Evolutionary conservation across 139 green algal species (phyloP).

Genomic region (Edaphochlamys debaryana): DNA sequence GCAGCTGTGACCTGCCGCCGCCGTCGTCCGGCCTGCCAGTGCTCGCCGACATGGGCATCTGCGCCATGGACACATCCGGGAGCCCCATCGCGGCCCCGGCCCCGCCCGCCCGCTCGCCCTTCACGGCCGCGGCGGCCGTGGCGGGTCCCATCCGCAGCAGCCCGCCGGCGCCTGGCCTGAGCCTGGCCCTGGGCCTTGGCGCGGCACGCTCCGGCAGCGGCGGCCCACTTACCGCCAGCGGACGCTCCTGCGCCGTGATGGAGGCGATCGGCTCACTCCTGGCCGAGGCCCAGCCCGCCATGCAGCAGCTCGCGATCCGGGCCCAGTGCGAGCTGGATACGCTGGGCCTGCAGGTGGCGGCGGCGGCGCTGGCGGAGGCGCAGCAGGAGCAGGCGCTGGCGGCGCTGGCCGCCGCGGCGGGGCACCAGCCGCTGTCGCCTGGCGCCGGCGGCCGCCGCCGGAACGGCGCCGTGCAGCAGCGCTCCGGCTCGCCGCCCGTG

Average conservation of each 20-base stretch:
- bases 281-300: background rate
- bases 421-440: background rate
- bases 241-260: slow-evolving; percentile 5
- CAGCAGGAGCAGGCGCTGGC: background rate
- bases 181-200: too few relatives aligned
- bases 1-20: too few relatives aligned
- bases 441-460: background rate
- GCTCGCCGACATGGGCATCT: background rate
- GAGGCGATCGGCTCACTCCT: slow-evolving; percentile 13
- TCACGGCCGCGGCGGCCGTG: too few relatives aligned
- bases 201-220: too few relatives aligned
- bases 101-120: too few relatives aligned
- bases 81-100: background rate
- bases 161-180: too few relatives aligned
- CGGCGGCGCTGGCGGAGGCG: background rate
- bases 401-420: background rate
- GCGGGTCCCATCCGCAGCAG: too few relatives aligned
- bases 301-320: slow-evolving; percentile 36
- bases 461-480: background rate
- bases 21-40: background rate
- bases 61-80: background rate
- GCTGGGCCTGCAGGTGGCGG: background rate
- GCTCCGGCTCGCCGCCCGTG: background rate
- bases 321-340: slow-evolving; percentile 23
- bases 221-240: too few relatives aligned